Evolutionary conservation across 371 early-diverging fungal species (phyloP).

Genomic region (Rhizomucor pusillus): DNA sequence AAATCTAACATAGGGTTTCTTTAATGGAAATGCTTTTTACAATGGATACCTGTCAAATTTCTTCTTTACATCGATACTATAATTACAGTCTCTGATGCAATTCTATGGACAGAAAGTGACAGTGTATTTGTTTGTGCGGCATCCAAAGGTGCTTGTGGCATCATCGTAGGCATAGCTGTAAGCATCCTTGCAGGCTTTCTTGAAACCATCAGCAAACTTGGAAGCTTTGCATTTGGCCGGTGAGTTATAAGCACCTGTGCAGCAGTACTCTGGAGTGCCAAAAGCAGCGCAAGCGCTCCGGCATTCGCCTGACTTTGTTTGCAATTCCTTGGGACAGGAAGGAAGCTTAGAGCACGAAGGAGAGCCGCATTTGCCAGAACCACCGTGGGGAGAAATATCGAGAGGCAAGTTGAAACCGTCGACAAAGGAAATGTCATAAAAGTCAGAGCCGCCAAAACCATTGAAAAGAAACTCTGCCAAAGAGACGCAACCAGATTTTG

Average conservation of each 20-base stretch:
- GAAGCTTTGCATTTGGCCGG: slow-evolving; percentile 25
- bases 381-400: slow-evolving; percentile 23
- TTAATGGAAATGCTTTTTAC: too few species aligned
- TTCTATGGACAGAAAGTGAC: slow-evolving; percentile 49
- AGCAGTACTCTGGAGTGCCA: slow-evolving; percentile 36
- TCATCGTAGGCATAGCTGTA: slow-evolving; percentile 60
- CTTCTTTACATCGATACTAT: too few species aligned
- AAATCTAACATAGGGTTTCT: too few species aligned
- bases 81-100: too few species aligned
- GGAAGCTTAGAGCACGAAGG: slow-evolving; percentile 29
- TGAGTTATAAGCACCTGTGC: slow-evolving; percentile 31
- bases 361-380: slow-evolving; percentile 22
- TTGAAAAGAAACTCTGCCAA: slow-evolving; percentile 40
- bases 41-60: too few species aligned
- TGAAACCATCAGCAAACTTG: slow-evolving; percentile 27
- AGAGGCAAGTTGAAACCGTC: slow-evolving; percentile 41
- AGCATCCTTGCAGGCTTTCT: slow-evolving; percentile 42
- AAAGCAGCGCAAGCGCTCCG: slow-evolving; percentile 38
- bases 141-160: slow-evolving; percentile 35
- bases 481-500: slow-evolving; percentile 18
- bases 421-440: slow-evolving; percentile 43
- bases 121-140: slow-evolving; percentile 33
- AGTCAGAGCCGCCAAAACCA: slow-evolving; percentile 17
- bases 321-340: slow-evolving; percentile 28
- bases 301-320: slow-evolving; percentile 33